Evolutionary conservation across 164 flowering plant genomes (phyloP).

Genomic region (Kingdonia uniflora): DNA sequence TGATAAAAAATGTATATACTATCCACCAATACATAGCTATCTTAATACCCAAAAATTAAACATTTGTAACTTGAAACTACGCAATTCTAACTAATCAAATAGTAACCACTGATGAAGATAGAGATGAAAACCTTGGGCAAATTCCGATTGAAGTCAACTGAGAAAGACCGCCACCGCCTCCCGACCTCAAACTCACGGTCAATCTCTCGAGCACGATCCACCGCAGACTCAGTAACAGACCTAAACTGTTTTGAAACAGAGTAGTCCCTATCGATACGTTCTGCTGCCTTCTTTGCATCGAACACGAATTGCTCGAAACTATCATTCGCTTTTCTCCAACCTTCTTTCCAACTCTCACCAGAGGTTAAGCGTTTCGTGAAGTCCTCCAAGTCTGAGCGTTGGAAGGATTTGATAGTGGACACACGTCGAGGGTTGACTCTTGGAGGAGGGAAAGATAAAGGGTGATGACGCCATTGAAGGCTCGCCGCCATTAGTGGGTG

Average conservation of each 20-base stretch:
- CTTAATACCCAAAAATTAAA: no score
- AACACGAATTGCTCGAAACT: conserved; percentile 65
- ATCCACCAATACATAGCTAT: no score
- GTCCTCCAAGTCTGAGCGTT: conserved; percentile 58
- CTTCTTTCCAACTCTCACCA: conserved; percentile 56
- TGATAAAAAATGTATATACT: no score
- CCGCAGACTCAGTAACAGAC: conserved; percentile 36
- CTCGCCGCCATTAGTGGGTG: conserved; percentile 9
- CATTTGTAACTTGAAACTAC: no score
- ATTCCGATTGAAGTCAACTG: conserved; percentile 56
- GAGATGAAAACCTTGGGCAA: conserved; percentile 95
- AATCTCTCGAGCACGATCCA: conserved; percentile 46
- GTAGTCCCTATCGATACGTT: conserved; percentile 66
- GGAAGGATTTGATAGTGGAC: conserved; percentile 31
- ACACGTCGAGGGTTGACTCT: conserved; percentile 10
- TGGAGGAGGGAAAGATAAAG: conserved; percentile 5
- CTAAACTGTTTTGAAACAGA: conserved; percentile 44
- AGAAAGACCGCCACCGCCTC: conserved; percentile 42
- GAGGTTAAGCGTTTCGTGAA: conserved; percentile 50
- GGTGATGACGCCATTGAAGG: conserved; percentile 31
- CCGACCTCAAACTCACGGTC: conserved; percentile 64
- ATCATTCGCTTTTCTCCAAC: conserved; percentile 72
- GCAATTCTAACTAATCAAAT: no score
- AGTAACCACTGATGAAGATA: no score
- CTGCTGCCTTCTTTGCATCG: conserved; percentile 73